phyloP scores from a whole-genome alignment of 257 asterid species.

The Solanum pinnatisectum region DNA sequence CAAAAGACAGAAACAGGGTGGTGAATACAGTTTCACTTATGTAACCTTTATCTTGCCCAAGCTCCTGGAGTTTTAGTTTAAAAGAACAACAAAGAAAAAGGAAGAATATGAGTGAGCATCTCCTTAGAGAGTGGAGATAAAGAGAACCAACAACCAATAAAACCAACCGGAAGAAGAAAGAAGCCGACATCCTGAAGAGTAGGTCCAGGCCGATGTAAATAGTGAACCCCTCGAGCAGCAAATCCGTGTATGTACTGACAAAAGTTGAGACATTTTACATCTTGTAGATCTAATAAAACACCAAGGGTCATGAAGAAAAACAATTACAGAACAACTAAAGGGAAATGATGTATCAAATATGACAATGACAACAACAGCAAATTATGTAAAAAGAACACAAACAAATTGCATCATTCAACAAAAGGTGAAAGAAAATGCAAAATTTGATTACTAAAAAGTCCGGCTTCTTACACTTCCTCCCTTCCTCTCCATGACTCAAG shows the following conservation, averaged over 20 bases:
- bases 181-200: constrained; percentile 81
- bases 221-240: constrained; percentile 94
- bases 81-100: constrained; percentile 5
- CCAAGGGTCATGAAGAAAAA: neutral
- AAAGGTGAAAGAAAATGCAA: neutral
- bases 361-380: neutral
- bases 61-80: constrained; percentile 46
- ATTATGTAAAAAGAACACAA: neutral
- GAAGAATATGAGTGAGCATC: constrained; percentile 7
- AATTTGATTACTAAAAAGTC: neutral
- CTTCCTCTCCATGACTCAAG: neutral
- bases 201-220: constrained; percentile 86
- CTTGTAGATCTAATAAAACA: neutral
- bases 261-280: neutral
- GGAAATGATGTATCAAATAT: neutral
- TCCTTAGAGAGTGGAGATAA: neutral
- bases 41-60: constrained; percentile 73
- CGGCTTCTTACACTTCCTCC: neutral
- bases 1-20: constrained; percentile 58
- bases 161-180: constrained; percentile 70
- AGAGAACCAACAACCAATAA: neutral
- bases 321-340: neutral
- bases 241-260: constrained; percentile 83
- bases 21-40: constrained; percentile 87
- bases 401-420: neutral